Percentiles rank a stretch among this genome's conserved stretches.
Conservation (phyloP, 1,139 yeast genomes). For the Nakaseomyces bracarensis region DNA sequence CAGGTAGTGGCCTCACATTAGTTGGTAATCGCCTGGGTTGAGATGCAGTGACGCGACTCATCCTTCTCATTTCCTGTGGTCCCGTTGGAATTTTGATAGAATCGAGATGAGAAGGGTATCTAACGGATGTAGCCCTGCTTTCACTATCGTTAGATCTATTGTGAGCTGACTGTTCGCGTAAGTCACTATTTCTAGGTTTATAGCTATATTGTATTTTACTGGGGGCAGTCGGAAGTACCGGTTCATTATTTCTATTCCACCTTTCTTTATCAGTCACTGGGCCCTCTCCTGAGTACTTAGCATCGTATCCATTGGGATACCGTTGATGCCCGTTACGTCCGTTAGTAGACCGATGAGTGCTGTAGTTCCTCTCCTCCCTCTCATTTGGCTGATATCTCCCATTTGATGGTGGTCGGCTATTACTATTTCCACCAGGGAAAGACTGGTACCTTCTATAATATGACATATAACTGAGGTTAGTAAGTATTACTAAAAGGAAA, state of each 20-base stretch:
- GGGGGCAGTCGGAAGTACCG: conserved; percentile 2
- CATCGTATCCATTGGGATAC: neutral
- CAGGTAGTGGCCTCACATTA: conserved; percentile 19
- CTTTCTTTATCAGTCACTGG: neutral
- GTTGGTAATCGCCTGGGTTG: too few relatives aligned
- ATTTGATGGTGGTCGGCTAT: conserved; percentile 1
- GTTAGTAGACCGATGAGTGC: neutral
- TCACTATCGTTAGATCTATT: neutral
- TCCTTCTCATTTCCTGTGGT: neutral
- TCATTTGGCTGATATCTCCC: neutral
- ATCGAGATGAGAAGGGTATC: neutral
- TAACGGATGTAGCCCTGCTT: neutral
- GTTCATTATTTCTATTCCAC: neutral
- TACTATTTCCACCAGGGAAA: neutral
- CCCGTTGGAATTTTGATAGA: conserved; percentile 1
- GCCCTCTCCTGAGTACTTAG: neutral
- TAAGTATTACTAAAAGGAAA: neutral
- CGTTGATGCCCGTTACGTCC: conserved; percentile 1
- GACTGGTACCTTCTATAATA: conserved; percentile 5
- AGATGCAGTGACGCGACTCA: neutral
- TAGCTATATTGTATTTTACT: conserved; percentile 5
- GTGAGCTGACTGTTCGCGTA: neutral
- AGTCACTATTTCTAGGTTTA: conserved; percentile 3
- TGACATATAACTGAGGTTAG: neutral
- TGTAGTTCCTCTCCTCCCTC: neutral